These are phyloP conservation scores for Amanita brunnescens DNA, from an alignment of 768 basidiomycete genomes.

Conservation along the genomic window DNA sequence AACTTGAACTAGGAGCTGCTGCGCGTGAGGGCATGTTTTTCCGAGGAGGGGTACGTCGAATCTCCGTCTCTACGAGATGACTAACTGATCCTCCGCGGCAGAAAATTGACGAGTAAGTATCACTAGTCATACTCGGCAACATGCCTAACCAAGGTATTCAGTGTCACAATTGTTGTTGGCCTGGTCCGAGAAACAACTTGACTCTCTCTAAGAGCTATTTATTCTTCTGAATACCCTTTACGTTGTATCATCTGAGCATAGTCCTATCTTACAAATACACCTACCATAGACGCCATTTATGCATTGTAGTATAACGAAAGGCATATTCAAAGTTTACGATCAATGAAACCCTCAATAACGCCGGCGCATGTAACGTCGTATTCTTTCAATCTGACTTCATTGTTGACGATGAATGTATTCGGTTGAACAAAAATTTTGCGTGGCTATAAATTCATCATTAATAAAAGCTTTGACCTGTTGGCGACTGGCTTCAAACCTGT, in stretches of 20 bases:
- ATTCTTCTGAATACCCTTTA: constrained; percentile 1
- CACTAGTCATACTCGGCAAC: not conserved
- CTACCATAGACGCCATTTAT: constrained; percentile 6
- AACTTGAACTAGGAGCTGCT: constrained; percentile 41
- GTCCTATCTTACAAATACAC: not conserved
- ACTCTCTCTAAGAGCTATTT: constrained; percentile 8
- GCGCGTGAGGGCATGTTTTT: constrained; percentile 56
- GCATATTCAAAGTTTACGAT: constrained; percentile 41
- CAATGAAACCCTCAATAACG: constrained; percentile 75
- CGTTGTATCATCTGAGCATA: not conserved
- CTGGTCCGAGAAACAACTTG: constrained; percentile 57
- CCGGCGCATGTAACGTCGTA: constrained; percentile 69
- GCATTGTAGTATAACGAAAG: constrained; percentile 5
- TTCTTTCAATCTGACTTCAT: constrained; percentile 67
- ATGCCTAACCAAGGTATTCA: constrained; percentile 20
- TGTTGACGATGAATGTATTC: constrained; percentile 61
- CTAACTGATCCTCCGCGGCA: constrained; percentile 19
- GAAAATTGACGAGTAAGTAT: constrained; percentile 76
- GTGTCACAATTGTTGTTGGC: constrained; percentile 64
- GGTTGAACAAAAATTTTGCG: constrained; percentile 83
- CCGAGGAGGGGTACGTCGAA: constrained; percentile 62
- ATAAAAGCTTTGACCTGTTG: not conserved
- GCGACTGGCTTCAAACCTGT: constrained; percentile 31
- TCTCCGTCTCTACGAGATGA: constrained; percentile 4
- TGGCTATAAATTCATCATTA: constrained; percentile 36